Conservation (phyloP, 169 alveolate species). For the Neospora caninum region DNA sequence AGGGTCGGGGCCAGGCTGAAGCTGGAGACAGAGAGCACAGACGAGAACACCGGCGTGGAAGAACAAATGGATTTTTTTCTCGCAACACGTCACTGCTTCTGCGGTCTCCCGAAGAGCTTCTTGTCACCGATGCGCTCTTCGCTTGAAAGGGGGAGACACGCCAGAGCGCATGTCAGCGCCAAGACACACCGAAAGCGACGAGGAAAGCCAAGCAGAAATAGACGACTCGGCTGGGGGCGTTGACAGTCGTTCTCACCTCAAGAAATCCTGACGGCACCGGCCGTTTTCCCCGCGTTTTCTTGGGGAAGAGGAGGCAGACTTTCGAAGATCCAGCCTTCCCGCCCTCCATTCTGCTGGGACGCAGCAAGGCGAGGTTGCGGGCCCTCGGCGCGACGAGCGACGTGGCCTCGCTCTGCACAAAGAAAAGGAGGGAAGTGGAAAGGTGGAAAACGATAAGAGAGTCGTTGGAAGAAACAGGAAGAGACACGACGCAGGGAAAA, state of each 20-base stretch:
- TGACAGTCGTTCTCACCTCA: slow-evolving; percentile 6
- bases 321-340: neutral
- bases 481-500: neutral
- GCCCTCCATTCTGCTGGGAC: neutral
- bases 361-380: neutral
- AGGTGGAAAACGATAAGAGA: neutral
- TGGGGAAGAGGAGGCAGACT: neutral
- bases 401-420: neutral
- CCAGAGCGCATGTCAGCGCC: too few species aligned
- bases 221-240: too few species aligned
- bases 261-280: neutral
- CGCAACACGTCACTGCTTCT: too few species aligned
- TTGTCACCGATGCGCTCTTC: too few species aligned
- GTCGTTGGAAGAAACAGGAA: neutral
- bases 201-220: too few species aligned
- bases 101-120: too few species aligned
- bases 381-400: neutral
- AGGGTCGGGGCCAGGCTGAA: neutral
- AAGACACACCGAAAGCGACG: too few species aligned
- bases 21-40: neutral
- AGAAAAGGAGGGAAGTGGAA: neutral
- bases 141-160: too few species aligned
- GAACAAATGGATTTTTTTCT: too few species aligned
- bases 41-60: neutral
- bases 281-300: neutral